phyloP scores from a whole-genome alignment of 495 filamentous ascomycete species.

The Hypomontagnella monticulosa region DNA sequence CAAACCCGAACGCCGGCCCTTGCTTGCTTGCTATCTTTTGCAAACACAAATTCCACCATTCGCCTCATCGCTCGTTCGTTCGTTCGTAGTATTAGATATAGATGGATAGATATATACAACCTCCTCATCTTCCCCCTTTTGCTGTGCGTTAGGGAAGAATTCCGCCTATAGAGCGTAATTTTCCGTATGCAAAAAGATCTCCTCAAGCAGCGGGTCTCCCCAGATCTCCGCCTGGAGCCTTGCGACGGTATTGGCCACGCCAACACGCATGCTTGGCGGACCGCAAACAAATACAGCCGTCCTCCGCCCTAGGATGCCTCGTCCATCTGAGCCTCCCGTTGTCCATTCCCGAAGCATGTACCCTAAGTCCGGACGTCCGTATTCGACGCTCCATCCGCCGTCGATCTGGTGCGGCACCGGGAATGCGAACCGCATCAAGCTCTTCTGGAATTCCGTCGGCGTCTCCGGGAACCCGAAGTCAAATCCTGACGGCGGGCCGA shows the following conservation, averaged over 20 bases:
- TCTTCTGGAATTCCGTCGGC: constrained; percentile 81
- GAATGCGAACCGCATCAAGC: constrained; percentile 86
- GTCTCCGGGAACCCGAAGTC: constrained; percentile 81
- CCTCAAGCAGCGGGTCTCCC: constrained; percentile 78
- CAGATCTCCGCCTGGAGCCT: constrained; percentile 83
- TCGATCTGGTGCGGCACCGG: constrained; percentile 72
- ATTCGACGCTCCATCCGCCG: constrained; percentile 89
- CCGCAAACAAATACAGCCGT: constrained; percentile 96
- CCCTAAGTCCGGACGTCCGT: constrained; percentile 87
- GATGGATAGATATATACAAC: constrained; percentile 9
- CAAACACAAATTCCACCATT: neutral
- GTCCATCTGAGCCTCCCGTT: constrained; percentile 62
- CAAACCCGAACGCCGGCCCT: constrained; percentile 2
- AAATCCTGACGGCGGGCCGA: constrained; percentile 63
- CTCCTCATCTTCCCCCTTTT: neutral
- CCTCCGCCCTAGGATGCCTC: constrained; percentile 76
- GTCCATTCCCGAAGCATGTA: constrained; percentile 85
- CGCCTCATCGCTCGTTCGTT: constrained; percentile 1
- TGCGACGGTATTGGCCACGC: constrained; percentile 85
- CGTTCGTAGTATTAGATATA: neutral
- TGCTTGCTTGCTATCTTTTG: neutral
- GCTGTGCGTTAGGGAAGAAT: neutral
- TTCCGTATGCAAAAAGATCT: constrained; percentile 95
- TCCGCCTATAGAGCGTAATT: constrained; percentile 78
- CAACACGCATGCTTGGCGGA: constrained; percentile 84